Percentiles rank a stretch among this genome's conserved stretches.
phyloP scores from a whole-genome alignment of 169 alveolate genomes.

The Perkinsus chesapeaki region DNA sequence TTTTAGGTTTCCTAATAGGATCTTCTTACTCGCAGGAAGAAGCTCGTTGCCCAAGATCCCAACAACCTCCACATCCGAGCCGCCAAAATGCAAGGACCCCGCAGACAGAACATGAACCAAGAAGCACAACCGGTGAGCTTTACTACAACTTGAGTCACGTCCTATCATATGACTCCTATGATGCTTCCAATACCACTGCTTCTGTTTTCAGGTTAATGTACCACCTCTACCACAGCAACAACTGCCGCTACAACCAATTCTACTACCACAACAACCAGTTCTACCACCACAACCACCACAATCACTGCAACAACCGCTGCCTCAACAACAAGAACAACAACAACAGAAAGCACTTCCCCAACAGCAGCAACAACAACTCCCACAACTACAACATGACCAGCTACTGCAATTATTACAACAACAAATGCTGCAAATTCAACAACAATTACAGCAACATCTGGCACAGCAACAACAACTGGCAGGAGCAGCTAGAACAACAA shows the following conservation, averaged over 20 bases:
- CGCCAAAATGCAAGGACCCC: too few species aligned
- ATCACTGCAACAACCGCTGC: not conserved
- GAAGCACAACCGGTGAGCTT: too few species aligned
- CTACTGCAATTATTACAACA: not conserved
- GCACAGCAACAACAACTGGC: not conserved
- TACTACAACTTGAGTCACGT: too few species aligned
- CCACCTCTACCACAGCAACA: not conserved
- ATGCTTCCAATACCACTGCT: too few species aligned
- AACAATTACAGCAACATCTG: not conserved
- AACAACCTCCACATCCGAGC: too few species aligned
- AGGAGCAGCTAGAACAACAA: too few species aligned
- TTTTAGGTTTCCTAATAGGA: too few species aligned
- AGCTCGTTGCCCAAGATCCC: too few species aligned
- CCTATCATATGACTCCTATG: too few species aligned
- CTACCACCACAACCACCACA: not conserved
- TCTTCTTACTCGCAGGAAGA: too few species aligned
- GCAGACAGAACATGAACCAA: too few species aligned
- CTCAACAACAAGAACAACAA: not conserved
- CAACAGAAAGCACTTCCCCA: not conserved
- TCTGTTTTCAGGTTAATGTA: too few species aligned
- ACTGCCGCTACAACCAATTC: not conserved
- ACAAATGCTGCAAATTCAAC: not conserved
- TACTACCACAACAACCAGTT: not conserved
- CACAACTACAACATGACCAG: not conserved
- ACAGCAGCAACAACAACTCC: not conserved